Conservation (phyloP, 2,329 filamentous ascomycete species). For the Colletotrichum filicis region DNA sequence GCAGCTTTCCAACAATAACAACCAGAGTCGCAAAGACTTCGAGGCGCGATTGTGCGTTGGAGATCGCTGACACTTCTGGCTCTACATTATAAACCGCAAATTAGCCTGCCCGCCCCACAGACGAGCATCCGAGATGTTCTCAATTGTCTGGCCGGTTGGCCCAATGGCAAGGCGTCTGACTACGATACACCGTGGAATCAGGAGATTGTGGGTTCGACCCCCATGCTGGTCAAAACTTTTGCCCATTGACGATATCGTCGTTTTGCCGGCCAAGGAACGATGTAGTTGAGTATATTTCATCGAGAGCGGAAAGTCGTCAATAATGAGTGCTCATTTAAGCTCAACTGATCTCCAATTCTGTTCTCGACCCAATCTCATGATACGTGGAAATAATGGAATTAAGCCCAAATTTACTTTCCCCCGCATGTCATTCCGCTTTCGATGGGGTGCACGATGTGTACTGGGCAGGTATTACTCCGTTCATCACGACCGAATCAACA, state of each 20-base stretch:
- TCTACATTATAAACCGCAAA: neutral
- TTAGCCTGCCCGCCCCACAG: neutral
- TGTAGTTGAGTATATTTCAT: no score
- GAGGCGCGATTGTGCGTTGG: neutral
- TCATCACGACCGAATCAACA: no score
- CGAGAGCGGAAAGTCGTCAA: no score
- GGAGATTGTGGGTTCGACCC: constrained; percentile 36
- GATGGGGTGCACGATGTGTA: no score
- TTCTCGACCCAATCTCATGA: no score
- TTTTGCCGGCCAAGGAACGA: neutral
- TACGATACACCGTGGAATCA: constrained; percentile 43
- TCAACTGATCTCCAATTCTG: no score
- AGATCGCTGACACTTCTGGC: neutral
- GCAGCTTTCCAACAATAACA: neutral
- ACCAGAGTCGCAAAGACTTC: neutral
- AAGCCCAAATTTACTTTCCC: no score
- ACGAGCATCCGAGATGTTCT: constrained; percentile 1
- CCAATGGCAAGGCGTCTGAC: constrained; percentile 57
- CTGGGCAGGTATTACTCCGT: no score
- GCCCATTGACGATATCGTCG: neutral
- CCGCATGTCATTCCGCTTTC: no score
- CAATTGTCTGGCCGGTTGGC: constrained; percentile 40
- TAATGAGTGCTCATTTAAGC: no score
- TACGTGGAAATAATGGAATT: no score
- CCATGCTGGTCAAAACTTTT: constrained; percentile 32